Conservation (phyloP, 805 yeast species). For the Wickerhamomyces subpelliculosus region DNA sequence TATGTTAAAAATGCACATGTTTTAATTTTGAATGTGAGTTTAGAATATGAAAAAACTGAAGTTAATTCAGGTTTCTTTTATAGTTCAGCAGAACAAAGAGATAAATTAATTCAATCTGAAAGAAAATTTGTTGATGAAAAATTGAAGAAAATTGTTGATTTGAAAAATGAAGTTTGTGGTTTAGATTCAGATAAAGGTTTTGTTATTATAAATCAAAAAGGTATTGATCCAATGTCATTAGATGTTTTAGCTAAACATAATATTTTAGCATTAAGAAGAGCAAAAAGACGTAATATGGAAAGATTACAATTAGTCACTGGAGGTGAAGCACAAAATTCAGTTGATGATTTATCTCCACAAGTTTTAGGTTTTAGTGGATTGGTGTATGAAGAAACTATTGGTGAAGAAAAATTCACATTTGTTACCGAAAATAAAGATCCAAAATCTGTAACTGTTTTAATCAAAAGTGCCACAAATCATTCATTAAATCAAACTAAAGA, state of each 20-base stretch:
- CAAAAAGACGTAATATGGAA: constrained; percentile 99
- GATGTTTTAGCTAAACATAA: constrained; percentile 90
- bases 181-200: constrained; percentile 67
- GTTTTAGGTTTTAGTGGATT: constrained; percentile 84
- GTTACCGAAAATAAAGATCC: constrained; percentile 88
- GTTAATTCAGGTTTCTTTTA: constrained; percentile 94
- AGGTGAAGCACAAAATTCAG: constrained; percentile 96
- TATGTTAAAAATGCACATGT: constrained; percentile 76
- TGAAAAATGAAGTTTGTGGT: constrained; percentile 88
- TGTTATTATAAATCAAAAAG: constrained; percentile 95
- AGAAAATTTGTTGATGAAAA: constrained; percentile 92
- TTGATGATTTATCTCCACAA: constrained; percentile 78
- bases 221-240: constrained; percentile 96
- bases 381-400: constrained; percentile 87
- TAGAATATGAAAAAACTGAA: constrained; percentile 97
- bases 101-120: constrained; percentile 87
- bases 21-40: constrained; percentile 83
- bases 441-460: constrained; percentile 82
- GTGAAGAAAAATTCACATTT: constrained; percentile 96
- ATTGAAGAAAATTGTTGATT: constrained; percentile 81
- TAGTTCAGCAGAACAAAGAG: constrained; percentile 93
- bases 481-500: constrained; percentile 89
- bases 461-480: constrained; percentile 90
- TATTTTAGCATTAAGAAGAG: constrained; percentile 92
- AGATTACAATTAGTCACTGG: constrained; percentile 93